Base-by-base conservation (phyloP, 495 filamentous ascomycete species). In the Aspergillus sclerotiicarbonarius region DNA sequence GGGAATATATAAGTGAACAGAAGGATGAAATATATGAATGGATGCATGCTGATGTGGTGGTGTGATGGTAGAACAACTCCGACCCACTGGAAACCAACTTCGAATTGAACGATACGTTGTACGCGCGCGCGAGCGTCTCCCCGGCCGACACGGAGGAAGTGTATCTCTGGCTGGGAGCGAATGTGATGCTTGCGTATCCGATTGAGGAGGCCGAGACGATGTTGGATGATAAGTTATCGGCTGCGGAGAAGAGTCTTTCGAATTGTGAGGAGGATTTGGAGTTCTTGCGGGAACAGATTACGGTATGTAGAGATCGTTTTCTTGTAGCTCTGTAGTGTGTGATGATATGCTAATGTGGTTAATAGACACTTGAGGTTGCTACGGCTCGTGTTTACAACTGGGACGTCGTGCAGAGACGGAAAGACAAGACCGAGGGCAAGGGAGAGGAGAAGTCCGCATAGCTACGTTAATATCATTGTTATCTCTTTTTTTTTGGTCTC, bases 351-450 rank as follows among this genome's bases (percentile, higher is more conserved):
- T 78, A 51, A 79, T 7, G n/a, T 33, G 19, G 15, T 16, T 31
- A 63, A 16, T 62, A 96, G 90, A 98, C 94, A 0, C 83, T 98
- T 74, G 94, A 98, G 73, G 94, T 98, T 39, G 94, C 94, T 12
- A 92, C 91, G 16, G 94, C 94, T 19, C 80, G 95, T 55, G 90
- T 98, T n/a, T 98, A 98, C 71, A 98, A 98, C 71, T 97, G 93
- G 90, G 94, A 98, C 67, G 90, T 98, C 7, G 90, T 90, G 33
- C 86, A 95, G 80, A 90, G 93, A 72, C 78, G 94, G 57, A 96
- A 95, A 81, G 93, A 96, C 56, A 93, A 90, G 71, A 82, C 80
- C 16, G 87, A 88, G 5, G 76, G 73, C 8, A 85, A 86, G 60
- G 83, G 72, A 9, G 73, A 71, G 30, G 74, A 76, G 9, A 35